A percentile compares a stretch with the other conserved stretches of the same genome.
These are phyloP conservation scores for Withania somnifera DNA, from an alignment of 305 asterid species.

Conservation along the genomic window DNA sequence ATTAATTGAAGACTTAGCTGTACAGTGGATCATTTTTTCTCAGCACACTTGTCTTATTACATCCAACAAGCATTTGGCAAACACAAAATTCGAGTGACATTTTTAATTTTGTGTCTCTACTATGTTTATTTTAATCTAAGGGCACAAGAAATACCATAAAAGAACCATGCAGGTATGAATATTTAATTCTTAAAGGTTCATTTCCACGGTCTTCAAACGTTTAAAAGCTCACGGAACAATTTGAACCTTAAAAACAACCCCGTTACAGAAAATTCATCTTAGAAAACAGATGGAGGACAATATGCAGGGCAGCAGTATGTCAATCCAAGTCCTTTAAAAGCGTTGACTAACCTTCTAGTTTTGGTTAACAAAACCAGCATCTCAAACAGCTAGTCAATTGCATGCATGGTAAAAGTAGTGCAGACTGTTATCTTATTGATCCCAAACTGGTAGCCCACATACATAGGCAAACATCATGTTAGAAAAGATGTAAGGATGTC, in stretches of 20 bases:
- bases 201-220: not conserved
- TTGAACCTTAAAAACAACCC: not conserved
- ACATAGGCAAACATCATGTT: conserved; percentile 2
- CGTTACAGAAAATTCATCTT: not conserved
- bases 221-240: not conserved
- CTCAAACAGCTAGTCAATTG: not conserved
- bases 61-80: too few species aligned
- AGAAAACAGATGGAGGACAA: not conserved
- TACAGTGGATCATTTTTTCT: too few species aligned
- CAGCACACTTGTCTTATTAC: too few species aligned
- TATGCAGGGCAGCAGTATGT: not conserved
- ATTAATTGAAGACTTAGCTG: too few species aligned
- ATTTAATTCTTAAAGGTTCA: not conserved
- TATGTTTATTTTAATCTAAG: not conserved
- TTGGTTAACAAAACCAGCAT: not conserved
- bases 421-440: conserved; percentile 9
- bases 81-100: not conserved
- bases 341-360: not conserved
- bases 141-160: too few species aligned
- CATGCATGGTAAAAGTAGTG: not conserved
- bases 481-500: conserved; percentile 5
- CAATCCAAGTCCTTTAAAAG: not conserved
- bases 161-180: too few species aligned
- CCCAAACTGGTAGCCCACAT: not conserved
- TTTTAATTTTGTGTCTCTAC: too few species aligned